These are phyloP conservation scores for Rhynchosporium graminicola DNA, from an alignment of 2,329 filamentous ascomycete genomes.

Conservation along the genomic window DNA sequence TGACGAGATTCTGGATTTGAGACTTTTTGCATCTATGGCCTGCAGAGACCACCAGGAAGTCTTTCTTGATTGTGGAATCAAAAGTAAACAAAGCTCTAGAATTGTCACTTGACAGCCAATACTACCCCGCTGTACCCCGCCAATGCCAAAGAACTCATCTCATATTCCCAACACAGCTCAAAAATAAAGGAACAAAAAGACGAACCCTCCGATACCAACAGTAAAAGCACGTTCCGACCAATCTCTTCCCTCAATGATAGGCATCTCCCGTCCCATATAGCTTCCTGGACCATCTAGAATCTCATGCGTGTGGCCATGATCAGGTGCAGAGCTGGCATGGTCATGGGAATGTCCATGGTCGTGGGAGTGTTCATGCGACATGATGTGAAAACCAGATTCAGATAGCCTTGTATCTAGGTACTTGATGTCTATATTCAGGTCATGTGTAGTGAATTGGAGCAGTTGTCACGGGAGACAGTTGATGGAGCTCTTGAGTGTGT, in stretches of 20 bases:
- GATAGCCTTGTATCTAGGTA: neutral
- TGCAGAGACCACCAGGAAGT: too few relatives aligned
- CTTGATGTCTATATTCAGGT: neutral
- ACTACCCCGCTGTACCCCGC: conserved; percentile 24
- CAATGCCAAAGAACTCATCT: neutral
- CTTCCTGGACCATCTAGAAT: conserved; percentile 92
- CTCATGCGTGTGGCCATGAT: conserved; percentile 95
- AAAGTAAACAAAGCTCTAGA: neutral
- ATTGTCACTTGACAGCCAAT: conserved; percentile 4
- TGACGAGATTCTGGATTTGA: too few relatives aligned
- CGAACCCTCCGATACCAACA: conserved; percentile 93
- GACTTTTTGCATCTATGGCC: too few relatives aligned
- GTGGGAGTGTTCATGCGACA: conserved; percentile 27
- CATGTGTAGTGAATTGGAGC: neutral
- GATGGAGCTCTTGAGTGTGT: neutral
- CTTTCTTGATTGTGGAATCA: neutral
- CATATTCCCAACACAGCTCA: neutral
- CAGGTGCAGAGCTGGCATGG: conserved; percentile 54
- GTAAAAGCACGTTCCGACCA: conserved; percentile 93
- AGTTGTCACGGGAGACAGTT: neutral
- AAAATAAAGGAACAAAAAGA: conserved; percentile 15
- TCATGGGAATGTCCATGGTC: conserved; percentile 53
- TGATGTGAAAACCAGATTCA: neutral
- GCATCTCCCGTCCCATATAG: conserved; percentile 88
- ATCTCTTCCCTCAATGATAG: conserved; percentile 81